Conservation (phyloP, 768 basidiomycete species). For the Leccinellum albellum region DNA sequence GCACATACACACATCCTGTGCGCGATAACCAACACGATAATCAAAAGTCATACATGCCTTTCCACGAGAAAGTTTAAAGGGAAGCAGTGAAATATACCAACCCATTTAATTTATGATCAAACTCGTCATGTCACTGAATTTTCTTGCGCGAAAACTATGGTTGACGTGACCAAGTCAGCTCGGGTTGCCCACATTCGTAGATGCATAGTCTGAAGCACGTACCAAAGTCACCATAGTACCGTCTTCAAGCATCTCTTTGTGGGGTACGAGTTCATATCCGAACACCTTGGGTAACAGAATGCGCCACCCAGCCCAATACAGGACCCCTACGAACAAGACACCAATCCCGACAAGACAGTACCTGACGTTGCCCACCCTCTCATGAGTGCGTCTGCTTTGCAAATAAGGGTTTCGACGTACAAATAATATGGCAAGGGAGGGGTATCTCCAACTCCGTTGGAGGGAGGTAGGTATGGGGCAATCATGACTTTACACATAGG, state of each 20-base stretch:
- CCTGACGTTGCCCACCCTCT: slow-evolving; percentile 27
- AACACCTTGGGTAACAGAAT: slow-evolving; percentile 47
- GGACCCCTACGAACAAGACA: slow-evolving; percentile 41
- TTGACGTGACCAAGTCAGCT: neutral
- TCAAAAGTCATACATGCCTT: neutral
- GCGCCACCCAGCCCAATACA: slow-evolving; percentile 57
- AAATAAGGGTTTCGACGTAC: slow-evolving; percentile 17
- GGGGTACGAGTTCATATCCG: slow-evolving; percentile 44
- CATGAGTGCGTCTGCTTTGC: slow-evolving; percentile 33
- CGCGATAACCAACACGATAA: neutral
- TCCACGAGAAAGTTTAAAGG: neutral
- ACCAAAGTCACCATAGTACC: slow-evolving; percentile 55
- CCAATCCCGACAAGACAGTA: slow-evolving; percentile 54
- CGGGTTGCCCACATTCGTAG: neutral
- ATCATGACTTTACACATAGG: slow-evolving; percentile 40
- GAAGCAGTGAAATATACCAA: neutral
- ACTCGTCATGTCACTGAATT: neutral
- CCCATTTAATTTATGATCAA: neutral
- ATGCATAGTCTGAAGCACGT: slow-evolving; percentile 13
- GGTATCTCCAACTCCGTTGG: slow-evolving; percentile 54
- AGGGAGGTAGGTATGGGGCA: slow-evolving; percentile 52
- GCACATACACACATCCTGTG: neutral
- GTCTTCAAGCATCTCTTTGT: slow-evolving; percentile 46
- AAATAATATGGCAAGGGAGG: slow-evolving; percentile 59
- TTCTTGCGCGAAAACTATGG: neutral